Base-by-base conservation (phyloP, 306 rosid species). In the Clitoria ternatea region DNA sequence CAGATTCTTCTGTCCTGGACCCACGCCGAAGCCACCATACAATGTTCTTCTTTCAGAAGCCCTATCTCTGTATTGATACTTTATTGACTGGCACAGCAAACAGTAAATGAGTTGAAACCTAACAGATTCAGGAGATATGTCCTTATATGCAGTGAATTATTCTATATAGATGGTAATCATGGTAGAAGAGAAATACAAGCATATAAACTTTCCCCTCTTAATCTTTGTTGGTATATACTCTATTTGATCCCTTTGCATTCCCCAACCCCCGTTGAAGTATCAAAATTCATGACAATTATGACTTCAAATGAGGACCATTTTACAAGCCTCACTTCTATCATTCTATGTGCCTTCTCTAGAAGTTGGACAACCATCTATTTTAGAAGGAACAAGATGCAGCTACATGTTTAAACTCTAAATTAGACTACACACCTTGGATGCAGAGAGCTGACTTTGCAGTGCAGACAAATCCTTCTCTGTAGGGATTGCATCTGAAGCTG, bases 41-140 rank as follows among this genome's bases (percentile, higher is more conserved):
- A 88, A 82, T 61, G 44, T 80, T 81, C 98, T 85, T 79, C 98
- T 93, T 79, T 90, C 98, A 0, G 96, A 89, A 18, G 96, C 97
- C 27, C 96, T 83, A 61, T 93, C 98, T 80, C 92, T 88, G 59
- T 85, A 93, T 50, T 22, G 79, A 62, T 54, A 53, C 77, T 61
- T 84, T 60, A 55, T 75, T 70, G 42, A 55, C 97, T 93, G 91
- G 52, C 47, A 75, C 63, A 55, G 54, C 27, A 45, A 77, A 69
- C 55, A 54, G 36, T 20, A 61, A 35, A 57, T 40, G 32, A 73
- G 57, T 60, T 48, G 60, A 69, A 20, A 47, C 40, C 22, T 18
- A 27, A 45, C 32, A 67, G 67, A 78, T 49, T 71, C 13, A 17
- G 24, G 49, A 65, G 68, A 39, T 27, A 19, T n/a, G n/a, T 48